A percentile compares a stretch with the other conserved stretches of the same genome.
Evolutionary conservation across 148 eudicot species (phyloP).

Genomic region (Camellia granthamiana): DNA sequence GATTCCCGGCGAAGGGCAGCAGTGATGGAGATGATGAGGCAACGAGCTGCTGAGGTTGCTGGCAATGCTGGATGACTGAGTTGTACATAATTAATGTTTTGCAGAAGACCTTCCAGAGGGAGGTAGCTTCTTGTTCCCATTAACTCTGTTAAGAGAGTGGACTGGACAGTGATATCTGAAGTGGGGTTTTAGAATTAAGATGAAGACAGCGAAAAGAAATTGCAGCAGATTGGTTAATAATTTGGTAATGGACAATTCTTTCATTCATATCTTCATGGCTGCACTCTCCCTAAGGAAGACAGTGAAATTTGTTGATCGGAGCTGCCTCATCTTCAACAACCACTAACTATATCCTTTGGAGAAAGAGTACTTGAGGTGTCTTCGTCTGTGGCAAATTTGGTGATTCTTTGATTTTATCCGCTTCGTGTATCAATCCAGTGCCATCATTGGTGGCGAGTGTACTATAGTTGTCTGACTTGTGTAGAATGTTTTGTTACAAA

Average conservation of each 20-base stretch:
- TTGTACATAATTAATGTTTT: constrained; percentile 11
- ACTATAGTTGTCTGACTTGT: not conserved
- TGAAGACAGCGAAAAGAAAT: not conserved
- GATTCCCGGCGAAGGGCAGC: constrained; percentile 93
- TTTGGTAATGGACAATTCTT: constrained; percentile 4
- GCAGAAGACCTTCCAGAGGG: constrained; percentile 3
- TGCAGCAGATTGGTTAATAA: not conserved
- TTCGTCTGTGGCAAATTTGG: constrained; percentile 5
- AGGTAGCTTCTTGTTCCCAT: not conserved
- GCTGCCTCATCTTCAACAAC: not conserved
- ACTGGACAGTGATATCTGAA: not conserved
- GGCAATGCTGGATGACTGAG: constrained; percentile 37
- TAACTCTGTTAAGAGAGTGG: not conserved
- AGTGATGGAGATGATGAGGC: constrained; percentile 98
- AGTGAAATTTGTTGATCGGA: not conserved
- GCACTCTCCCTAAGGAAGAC: not conserved
- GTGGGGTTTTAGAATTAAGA: not conserved
- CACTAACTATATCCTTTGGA: not conserved
- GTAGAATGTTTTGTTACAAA: not conserved
- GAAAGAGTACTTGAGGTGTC: not conserved
- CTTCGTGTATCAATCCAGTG: constrained; percentile 6
- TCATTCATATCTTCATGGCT: not conserved
- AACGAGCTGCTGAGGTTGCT: constrained; percentile 87
- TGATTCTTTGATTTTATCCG: constrained; percentile 19
- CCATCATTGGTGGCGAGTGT: constrained; percentile 13